These are phyloP conservation scores for Leccinellum albellum DNA, from an alignment of 768 basidiomycete genomes.

Conservation along the genomic window DNA sequence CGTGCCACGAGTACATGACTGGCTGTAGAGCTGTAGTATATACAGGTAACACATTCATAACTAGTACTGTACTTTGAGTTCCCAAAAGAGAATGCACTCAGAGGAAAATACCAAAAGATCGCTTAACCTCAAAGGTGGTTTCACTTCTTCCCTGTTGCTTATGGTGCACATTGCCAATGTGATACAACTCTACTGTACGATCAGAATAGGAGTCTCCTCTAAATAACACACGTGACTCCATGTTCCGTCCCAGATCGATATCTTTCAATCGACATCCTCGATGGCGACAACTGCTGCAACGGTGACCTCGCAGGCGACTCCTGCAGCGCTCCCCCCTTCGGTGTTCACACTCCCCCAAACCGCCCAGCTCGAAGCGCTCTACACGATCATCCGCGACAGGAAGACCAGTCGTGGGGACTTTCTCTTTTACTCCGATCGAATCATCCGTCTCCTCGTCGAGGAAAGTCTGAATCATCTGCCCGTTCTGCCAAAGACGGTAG, in stretches of 20 bases:
- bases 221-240: neutral
- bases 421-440: slow-evolving; percentile 91
- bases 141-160: too few species aligned
- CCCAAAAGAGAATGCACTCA: too few species aligned
- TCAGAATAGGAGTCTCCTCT: too few species aligned
- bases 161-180: too few species aligned
- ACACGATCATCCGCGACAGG: slow-evolving; percentile 91
- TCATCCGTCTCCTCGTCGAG: slow-evolving; percentile 79
- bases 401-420: slow-evolving; percentile 90
- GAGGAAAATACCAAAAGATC: too few species aligned
- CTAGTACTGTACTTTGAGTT: too few species aligned
- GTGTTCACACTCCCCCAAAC: slow-evolving; percentile 90
- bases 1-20: too few species aligned
- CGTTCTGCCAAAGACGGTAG: slow-evolving; percentile 69
- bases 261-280: neutral
- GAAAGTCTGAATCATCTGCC: slow-evolving; percentile 87
- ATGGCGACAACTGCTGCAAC: slow-evolving; percentile 11
- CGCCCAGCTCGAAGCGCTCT: slow-evolving; percentile 89
- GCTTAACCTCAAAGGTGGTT: too few species aligned
- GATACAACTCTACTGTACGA: too few species aligned
- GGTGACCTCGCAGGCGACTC: slow-evolving; percentile 33
- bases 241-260: neutral
- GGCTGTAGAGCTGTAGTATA: too few species aligned
- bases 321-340: slow-evolving; percentile 58
- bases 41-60: too few species aligned